Base-by-base conservation (phyloP, 108 stramenopile species). In the Pseudonitzschia multiseries region DNA sequence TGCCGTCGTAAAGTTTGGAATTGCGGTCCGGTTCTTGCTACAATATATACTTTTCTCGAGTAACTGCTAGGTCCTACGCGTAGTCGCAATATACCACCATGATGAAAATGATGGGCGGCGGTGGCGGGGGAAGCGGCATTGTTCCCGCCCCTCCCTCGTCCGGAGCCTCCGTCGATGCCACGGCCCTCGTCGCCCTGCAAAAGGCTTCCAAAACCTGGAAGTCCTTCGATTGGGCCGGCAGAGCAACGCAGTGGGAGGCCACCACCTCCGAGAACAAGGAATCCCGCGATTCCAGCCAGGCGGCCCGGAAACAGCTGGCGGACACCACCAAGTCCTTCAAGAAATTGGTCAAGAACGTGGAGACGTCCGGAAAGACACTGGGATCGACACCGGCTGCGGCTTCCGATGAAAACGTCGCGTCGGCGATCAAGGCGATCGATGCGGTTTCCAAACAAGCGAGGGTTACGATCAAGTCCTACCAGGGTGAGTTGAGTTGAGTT, bases 251-350 rank as follows among this genome's bases (percentile, higher is more conserved):
- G 36, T 86, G 89, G 78, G 83, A 83, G 15, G 33, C 80, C 29
- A 80, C 83, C 17, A 62, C 64, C 51, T 64, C 63, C 57, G 57
- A 75, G 53, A 74, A 72, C 62, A 82, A 80, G 57, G 89, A 87
- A 65, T 78, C 84, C 57, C 81, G 80, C 15, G 89, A 92, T 60
- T 73, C 75, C 22, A 86, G 88, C 27, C 66, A 75, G 22, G 29
- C 77, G 20, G 93, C 89, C 40, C 88, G 93, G 27, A 94, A 91
- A 70, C 65, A 74, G 15, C 84, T 94, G 20, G 89, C 84, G 21
- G 90, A 91, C n/a, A 71, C 71, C 0, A 94, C 93, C 43, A 94
- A 94, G 60, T 69, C 69, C 21, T 83, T 94, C 74, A 94, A 94
- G 65, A 73, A 77, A n/a, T 84, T 85, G 22, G 76, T 94, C 24